Conservation (phyloP, 2,329 filamentous ascomycete species). For the Trichophyton equinum region DNA sequence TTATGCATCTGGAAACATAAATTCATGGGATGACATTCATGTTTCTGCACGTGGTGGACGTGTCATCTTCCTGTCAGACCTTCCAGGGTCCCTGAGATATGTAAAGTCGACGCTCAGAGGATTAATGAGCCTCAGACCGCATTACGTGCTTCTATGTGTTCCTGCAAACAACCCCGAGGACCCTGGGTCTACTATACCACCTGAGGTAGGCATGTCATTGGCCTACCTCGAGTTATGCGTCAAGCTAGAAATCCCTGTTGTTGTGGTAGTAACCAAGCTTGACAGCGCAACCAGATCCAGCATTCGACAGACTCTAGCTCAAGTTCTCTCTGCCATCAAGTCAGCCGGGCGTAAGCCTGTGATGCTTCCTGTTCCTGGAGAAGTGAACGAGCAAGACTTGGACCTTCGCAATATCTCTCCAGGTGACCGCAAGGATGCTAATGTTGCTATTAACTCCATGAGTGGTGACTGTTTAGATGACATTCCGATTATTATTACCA, state of each 20-base stretch:
- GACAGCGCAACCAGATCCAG: constrained; percentile 67
- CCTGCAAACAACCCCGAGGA: constrained; percentile 59
- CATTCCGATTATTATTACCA: constrained; percentile 80
- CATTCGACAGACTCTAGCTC: constrained; percentile 57
- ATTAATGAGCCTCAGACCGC: constrained; percentile 88
- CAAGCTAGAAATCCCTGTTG: constrained; percentile 62
- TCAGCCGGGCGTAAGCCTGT: constrained; percentile 58
- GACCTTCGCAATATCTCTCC: constrained; percentile 47
- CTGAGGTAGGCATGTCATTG: constrained; percentile 58
- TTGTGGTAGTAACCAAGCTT: constrained; percentile 79
- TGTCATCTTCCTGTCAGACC: constrained; percentile 80
- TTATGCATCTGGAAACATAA: constrained; percentile 73
- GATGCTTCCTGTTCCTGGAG: constrained; percentile 43
- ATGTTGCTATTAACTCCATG: constrained; percentile 38
- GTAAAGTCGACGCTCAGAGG: constrained; percentile 78
- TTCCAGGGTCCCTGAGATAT: constrained; percentile 80
- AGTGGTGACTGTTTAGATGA: constrained; percentile 33
- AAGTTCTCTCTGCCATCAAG: constrained; percentile 67
- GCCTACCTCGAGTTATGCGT: constrained; percentile 78
- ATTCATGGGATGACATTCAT: constrained; percentile 92
- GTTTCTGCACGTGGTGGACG: constrained; percentile 60
- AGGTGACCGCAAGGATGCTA: constrained; percentile 47
- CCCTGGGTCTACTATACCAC: constrained; percentile 20
- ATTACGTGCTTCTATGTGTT: constrained; percentile 84
- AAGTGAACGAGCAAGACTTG: constrained; percentile 38